phyloP scores from a whole-genome alignment of 2,329 filamentous ascomycete species.

The Didymella segeticola region DNA sequence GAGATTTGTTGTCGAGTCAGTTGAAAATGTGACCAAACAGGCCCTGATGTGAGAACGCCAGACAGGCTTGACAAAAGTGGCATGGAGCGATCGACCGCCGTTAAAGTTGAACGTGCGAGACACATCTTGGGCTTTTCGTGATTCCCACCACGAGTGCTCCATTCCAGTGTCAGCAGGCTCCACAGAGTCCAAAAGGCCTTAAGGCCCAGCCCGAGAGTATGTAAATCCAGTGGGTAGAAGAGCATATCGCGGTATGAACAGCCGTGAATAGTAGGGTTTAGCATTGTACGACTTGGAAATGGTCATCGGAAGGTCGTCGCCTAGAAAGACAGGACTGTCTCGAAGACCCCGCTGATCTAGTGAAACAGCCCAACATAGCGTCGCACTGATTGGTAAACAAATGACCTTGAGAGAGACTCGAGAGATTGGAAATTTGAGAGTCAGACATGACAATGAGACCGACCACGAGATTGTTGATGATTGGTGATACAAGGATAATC shows the following conservation, averaged over 20 bases:
- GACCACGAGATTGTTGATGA: not conserved
- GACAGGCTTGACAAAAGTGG: too few relatives aligned
- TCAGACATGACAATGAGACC: not conserved
- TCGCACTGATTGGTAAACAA: not conserved
- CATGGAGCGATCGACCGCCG: too few relatives aligned
- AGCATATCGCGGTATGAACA: not conserved
- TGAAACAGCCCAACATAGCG: conserved; percentile 6
- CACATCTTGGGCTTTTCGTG: not conserved
- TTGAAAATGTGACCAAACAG: not conserved
- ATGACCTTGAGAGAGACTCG: too few relatives aligned
- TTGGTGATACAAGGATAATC: not conserved
- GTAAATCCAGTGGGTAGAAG: too few relatives aligned
- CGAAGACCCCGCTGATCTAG: not conserved
- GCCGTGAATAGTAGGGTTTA: not conserved
- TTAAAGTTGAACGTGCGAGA: too few relatives aligned
- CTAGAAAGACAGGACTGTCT: not conserved
- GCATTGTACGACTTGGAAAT: not conserved
- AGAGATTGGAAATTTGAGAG: not conserved
- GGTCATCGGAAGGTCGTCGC: not conserved
- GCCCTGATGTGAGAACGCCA: too few relatives aligned
- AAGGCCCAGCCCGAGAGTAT: not conserved
- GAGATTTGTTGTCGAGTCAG: not conserved
- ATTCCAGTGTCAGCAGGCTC: not conserved
- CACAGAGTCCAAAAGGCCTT: not conserved
- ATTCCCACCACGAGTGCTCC: not conserved